Percentiles rank a stretch among this genome's conserved stretches.
Conservation (phyloP, 768 basidiomycete species). For the Lactarius hatsudake region DNA sequence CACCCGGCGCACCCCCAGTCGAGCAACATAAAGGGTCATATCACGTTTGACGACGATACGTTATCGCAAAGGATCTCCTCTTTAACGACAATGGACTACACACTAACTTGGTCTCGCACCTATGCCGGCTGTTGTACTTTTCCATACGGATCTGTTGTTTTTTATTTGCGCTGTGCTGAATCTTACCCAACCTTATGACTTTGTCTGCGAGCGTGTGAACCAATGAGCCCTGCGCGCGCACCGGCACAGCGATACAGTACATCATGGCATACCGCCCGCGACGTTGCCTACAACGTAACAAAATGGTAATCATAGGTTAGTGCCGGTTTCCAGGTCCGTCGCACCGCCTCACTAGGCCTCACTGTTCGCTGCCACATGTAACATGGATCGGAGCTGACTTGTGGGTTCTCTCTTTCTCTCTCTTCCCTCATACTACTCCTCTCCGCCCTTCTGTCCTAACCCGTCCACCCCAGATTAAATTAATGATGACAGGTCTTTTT, state of each 20-base stretch:
- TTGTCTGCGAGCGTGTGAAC: not conserved
- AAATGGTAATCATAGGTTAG: no score
- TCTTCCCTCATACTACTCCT: not conserved
- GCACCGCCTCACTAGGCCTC: no score
- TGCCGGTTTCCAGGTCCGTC: no score
- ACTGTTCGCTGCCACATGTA: no score
- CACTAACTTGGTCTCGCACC: not conserved
- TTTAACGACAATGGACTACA: not conserved
- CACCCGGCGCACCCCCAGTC: slow-evolving; percentile 6
- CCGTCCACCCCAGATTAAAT: no score
- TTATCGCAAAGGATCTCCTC: not conserved
- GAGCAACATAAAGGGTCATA: not conserved
- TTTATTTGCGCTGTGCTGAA: not conserved
- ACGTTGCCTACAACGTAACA: no score
- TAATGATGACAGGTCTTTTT: not conserved
- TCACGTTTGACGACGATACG: not conserved
- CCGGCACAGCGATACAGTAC: not conserved
- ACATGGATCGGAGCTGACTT: no score
- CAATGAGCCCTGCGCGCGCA: not conserved
- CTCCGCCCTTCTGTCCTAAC: not conserved
- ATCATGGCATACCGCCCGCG: no score
- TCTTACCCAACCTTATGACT: not conserved
- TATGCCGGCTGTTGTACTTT: not conserved
- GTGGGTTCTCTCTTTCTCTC: not conserved
- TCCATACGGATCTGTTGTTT: not conserved